Evolutionary conservation across 108 stramenopile genomes (phyloP), one percentile per base, ranked within the genome.

Genomic region (Mayamaea pseudoterrestris): DNA sequence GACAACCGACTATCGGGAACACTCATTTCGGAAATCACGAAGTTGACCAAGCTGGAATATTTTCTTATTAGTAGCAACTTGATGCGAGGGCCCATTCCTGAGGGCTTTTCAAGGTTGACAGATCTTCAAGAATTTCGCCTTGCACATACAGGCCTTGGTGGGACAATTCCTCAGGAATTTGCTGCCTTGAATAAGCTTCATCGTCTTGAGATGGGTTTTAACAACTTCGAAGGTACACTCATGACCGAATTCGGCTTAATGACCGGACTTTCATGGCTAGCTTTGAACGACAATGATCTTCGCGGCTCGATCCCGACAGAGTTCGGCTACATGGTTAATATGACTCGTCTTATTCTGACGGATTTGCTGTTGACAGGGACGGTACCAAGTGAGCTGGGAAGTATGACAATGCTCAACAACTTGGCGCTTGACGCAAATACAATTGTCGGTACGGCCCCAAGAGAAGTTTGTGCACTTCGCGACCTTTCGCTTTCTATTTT

Each of bases 91-190:
- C 47, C 29, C 25, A 54, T 82, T 40, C 80, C 80, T 3, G 66
- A 73, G 0, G 60, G 68, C 16, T 58, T 63, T 57, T 73, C 75
- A 4, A 41, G 69, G 30, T 42, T 77, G 30, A 60, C 55, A 41
- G 61, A 66, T 36, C 25, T 75, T 41, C 28, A 35, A n/a, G 68
- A 69, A 27, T 43, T 69, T 9, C 57, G 58, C 36, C 3, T 69
- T 7, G 51, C 63, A 2, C 27, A 43, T 16, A 71, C 78, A 24
- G 78, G 80, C 48, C 47, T 88, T 16, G 68, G 57, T 26, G 86
- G 86, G 11, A 48, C 47, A 12, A 51, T 88, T 27, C 86, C 86
- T 11, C 63, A 68, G 6, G 86, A 88, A 17, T 56, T 88, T 45
- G 74, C 68, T 43, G 52, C 45, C 3, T 56, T 73, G 46, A 71